Percentiles rank a stretch among this genome's conserved stretches.
These are phyloP conservation scores for Sungouiozyma ichnusensis DNA, from an alignment of 805 yeast species.

Conservation along the genomic window DNA sequence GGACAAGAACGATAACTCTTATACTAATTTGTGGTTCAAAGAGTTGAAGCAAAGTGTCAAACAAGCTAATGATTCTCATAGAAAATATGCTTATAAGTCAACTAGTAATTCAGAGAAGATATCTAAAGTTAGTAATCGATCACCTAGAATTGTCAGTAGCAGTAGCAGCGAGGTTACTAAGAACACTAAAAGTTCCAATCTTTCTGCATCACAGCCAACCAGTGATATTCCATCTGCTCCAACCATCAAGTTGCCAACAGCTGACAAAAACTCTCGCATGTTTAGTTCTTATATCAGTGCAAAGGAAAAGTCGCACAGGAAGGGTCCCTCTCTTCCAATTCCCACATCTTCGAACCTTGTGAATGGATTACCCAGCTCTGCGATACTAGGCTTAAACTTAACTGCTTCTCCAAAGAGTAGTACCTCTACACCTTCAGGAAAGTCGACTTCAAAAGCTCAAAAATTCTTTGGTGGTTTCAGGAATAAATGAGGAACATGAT, in stretches of 20 bases:
- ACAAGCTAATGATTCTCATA: conserved; percentile 34
- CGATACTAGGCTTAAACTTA: conserved; percentile 11
- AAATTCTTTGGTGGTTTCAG: conserved; percentile 2
- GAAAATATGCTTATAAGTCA: conserved; percentile 1
- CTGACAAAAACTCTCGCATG: conserved; percentile 13
- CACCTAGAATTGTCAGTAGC: background rate
- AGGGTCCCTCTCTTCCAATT: conserved; percentile 14
- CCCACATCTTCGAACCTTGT: conserved; percentile 24
- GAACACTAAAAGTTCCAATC: background rate
- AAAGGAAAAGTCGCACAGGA: conserved; percentile 7
- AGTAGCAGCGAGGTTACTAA: background rate
- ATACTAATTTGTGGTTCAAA: conserved; percentile 40
- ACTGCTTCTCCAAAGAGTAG: background rate
- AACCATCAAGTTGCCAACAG: conserved; percentile 1
- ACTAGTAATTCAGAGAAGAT: background rate
- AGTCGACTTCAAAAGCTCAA: conserved; percentile 1
- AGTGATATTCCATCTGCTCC: conserved; percentile 4
- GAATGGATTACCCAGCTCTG: conserved; percentile 28
- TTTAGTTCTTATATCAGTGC: conserved; percentile 28
- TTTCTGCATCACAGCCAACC: conserved; percentile 3
- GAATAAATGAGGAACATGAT: conserved; percentile 2
- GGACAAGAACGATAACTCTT: conserved; percentile 32
- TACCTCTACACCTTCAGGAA: conserved; percentile 2
- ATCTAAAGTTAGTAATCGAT: background rate
- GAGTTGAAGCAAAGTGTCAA: conserved; percentile 39